Conservation (phyloP, 805 yeast species). For the Schwanniomyces vanrijiae region DNA sequence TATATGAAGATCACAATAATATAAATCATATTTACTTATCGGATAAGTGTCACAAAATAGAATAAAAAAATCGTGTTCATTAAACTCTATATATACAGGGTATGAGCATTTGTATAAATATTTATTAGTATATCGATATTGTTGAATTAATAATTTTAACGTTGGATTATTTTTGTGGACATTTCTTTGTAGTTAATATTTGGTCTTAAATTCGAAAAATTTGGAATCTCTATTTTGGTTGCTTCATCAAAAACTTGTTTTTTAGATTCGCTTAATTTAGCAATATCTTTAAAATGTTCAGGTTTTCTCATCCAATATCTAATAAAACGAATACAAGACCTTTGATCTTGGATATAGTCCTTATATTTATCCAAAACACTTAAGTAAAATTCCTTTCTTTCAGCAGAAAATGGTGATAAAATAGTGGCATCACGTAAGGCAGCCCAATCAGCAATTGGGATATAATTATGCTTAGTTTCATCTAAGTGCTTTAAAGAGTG, state of each 20-base stretch:
- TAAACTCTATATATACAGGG: neutral
- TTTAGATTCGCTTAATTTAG: slow-evolving; percentile 20
- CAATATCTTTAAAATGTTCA: slow-evolving; percentile 19
- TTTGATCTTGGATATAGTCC: slow-evolving; percentile 39
- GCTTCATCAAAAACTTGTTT: slow-evolving; percentile 14
- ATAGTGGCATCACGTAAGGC: slow-evolving; percentile 78
- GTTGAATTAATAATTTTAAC: neutral
- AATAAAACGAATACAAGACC: slow-evolving; percentile 27
- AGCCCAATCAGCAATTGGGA: slow-evolving; percentile 85
- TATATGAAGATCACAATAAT: no score
- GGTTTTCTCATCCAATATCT: slow-evolving; percentile 30
- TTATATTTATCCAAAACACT: slow-evolving; percentile 51
- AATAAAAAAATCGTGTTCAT: neutral
- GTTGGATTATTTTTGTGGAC: slow-evolving; percentile 15
- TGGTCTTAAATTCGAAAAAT: slow-evolving; percentile 23
- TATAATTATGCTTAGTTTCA: slow-evolving; percentile 55
- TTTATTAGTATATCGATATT: neutral
- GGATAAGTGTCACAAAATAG: slow-evolving; percentile 1
- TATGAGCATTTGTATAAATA: neutral
- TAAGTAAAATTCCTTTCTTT: slow-evolving; percentile 55
- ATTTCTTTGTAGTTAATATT: slow-evolving; percentile 27
- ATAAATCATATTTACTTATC: neutral
- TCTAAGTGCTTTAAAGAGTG: slow-evolving; percentile 48
- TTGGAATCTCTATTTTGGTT: slow-evolving; percentile 20
- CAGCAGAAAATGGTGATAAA: slow-evolving; percentile 39